phyloP scores from a whole-genome alignment of 805 yeast species.

The Kazachstania martiniae region DNA sequence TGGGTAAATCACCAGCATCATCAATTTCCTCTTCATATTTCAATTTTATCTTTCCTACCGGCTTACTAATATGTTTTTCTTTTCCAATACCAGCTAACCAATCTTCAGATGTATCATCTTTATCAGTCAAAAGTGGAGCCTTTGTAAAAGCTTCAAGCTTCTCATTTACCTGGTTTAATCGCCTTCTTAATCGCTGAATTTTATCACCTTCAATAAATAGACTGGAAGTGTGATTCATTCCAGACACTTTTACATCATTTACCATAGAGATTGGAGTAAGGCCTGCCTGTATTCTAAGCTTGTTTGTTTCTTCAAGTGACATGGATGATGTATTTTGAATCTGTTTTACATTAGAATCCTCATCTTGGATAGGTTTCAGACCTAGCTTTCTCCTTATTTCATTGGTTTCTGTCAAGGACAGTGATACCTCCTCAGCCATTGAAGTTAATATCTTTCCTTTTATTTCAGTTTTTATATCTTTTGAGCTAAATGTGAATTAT shows the following conservation, averaged over 20 bases:
- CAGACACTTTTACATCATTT: constrained; percentile 9
- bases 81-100: not conserved
- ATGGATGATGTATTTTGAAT: too few species aligned
- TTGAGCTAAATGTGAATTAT: too few species aligned
- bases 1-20: constrained; percentile 23
- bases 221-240: constrained; percentile 6
- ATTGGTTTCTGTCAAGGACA: constrained; percentile 36
- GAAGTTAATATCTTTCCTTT: too few species aligned
- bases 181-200: constrained; percentile 9
- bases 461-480: too few species aligned
- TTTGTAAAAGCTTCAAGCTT: too few species aligned
- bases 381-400: constrained; percentile 31
- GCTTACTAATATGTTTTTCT: not conserved
- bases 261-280: too few species aligned
- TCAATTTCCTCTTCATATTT: constrained; percentile 16
- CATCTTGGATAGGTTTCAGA: constrained; percentile 28
- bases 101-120: not conserved
- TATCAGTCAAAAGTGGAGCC: not conserved
- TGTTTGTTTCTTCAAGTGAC: constrained; percentile 9
- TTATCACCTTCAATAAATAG: constrained; percentile 5
- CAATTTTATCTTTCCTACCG: constrained; percentile 5
- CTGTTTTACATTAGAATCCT: constrained; percentile 2
- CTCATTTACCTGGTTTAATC: constrained; percentile 4
- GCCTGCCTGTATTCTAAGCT: not conserved
- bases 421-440: constrained; percentile 15